Evolutionary conservation across 2,329 filamentous ascomycete genomes (phyloP).

Genomic region (Stemphylium lycopersici): DNA sequence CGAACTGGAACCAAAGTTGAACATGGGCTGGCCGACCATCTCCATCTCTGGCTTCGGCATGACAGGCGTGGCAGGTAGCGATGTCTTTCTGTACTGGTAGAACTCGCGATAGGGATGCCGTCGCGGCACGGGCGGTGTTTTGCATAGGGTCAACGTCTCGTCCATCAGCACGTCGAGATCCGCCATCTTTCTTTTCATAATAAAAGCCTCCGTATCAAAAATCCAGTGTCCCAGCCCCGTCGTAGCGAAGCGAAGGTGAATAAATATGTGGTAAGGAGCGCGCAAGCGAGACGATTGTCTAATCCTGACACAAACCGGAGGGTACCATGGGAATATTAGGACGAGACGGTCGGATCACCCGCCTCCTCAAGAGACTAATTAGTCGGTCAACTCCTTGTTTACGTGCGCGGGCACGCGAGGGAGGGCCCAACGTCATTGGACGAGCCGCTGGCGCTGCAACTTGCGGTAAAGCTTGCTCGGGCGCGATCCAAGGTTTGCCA

Average conservation of each 20-base stretch:
- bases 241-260: constrained; percentile 5
- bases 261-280: constrained; percentile 3
- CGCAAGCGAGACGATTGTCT: constrained; percentile 19
- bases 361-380: constrained; percentile 20
- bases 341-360: constrained; percentile 26
- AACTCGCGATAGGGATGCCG: constrained; percentile 22
- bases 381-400: constrained; percentile 24
- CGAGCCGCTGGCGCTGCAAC: constrained; percentile 4
- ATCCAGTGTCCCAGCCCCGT: constrained; percentile 8
- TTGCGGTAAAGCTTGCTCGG: constrained; percentile 20
- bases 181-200: constrained; percentile 19
- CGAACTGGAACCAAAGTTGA: constrained; percentile 14
- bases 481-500: constrained; percentile 19
- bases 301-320: constrained; percentile 23
- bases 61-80: constrained; percentile 14
- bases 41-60: constrained; percentile 13
- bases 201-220: constrained; percentile 4
- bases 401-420: constrained; percentile 22
- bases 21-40: constrained; percentile 13
- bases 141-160: constrained; percentile 17
- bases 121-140: constrained; percentile 25
- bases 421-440: constrained; percentile 27
- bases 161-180: constrained; percentile 19
- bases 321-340: constrained; percentile 28
- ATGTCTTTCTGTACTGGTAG: constrained; percentile 20